phyloP scores from a whole-genome alignment of 202 grass and related monocot species.

The Saccharum hybrid region DNA sequence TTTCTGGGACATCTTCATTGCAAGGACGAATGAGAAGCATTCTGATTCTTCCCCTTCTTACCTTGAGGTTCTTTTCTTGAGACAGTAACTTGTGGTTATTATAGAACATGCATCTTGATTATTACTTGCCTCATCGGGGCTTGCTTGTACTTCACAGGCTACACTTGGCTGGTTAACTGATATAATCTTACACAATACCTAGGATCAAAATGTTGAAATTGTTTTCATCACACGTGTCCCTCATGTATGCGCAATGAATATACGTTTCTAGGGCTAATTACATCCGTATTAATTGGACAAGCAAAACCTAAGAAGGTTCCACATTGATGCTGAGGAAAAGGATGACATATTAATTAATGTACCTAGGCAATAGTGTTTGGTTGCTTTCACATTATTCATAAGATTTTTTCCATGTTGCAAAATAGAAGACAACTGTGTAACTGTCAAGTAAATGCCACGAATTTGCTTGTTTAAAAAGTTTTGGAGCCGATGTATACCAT shows the following conservation, averaged over 20 bases:
- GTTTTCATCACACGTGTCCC: not conserved
- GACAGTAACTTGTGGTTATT: no score
- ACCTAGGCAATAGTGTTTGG: not conserved
- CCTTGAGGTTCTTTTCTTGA: no score
- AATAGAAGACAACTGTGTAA: not conserved
- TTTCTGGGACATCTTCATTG: no score
- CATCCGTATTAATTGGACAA: not conserved
- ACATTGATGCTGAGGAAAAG: not conserved
- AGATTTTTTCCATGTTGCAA: not conserved
- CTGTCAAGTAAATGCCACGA: not conserved
- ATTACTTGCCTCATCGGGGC: constrained; percentile 13
- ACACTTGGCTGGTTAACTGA: not conserved
- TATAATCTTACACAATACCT: constrained; percentile 18
- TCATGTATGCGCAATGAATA: not conserved
- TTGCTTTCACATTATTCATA: not conserved
- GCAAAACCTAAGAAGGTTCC: not conserved
- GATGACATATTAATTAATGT: constrained; percentile 3
- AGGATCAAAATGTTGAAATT: not conserved
- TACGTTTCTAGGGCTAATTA: not conserved
- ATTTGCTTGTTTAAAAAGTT: not conserved
- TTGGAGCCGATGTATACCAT: not conserved
- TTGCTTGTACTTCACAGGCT: not conserved
- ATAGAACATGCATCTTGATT: constrained; percentile 8
- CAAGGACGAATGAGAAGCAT: no score
- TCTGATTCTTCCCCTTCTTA: no score